These are phyloP conservation scores for Penicillium sclerotiorum DNA, from an alignment of 2,329 filamentous ascomycete genomes.

Conservation along the genomic window DNA sequence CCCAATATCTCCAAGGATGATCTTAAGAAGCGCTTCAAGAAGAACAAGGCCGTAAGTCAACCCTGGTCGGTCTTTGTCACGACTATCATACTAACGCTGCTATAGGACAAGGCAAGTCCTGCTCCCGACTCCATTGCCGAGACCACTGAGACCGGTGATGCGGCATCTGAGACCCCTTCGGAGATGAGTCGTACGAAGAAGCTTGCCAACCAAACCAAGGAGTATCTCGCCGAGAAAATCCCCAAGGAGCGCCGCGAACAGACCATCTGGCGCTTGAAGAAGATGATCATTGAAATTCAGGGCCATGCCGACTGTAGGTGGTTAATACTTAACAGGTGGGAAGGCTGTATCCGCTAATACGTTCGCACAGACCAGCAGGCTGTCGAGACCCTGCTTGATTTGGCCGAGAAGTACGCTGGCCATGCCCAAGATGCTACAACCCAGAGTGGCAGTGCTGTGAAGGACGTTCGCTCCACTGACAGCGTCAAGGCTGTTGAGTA, in stretches of 20 bases:
- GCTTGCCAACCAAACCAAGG: constrained; percentile 54
- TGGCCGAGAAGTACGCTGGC: constrained; percentile 82
- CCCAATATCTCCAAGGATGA: constrained; percentile 76
- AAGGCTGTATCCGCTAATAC: background rate
- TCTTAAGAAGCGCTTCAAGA: constrained; percentile 62
- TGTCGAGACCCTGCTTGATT: constrained; percentile 79
- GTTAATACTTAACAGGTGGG: background rate
- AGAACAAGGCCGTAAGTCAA: constrained; percentile 54
- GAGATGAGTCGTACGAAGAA: constrained; percentile 50
- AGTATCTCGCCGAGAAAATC: constrained; percentile 84
- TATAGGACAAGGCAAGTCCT: constrained; percentile 57
- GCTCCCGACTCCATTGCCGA: constrained; percentile 47
- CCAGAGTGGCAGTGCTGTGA: constrained; percentile 68
- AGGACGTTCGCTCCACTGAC: constrained; percentile 68
- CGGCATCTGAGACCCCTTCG: constrained; percentile 50
- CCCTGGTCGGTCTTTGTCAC: too few species aligned
- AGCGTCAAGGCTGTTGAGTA: constrained; percentile 71
- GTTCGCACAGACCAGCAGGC: constrained; percentile 69
- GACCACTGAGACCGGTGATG: constrained; percentile 53
- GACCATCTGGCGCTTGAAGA: constrained; percentile 89
- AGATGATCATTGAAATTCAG: constrained; percentile 97
- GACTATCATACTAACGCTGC: background rate
- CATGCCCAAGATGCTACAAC: constrained; percentile 69
- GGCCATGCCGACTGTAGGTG: constrained; percentile 81
- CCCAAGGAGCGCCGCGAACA: constrained; percentile 91